phyloP scores from a whole-genome alignment of 2,329 filamentous ascomycete genomes.

The Coniochaeta sp. region DNA sequence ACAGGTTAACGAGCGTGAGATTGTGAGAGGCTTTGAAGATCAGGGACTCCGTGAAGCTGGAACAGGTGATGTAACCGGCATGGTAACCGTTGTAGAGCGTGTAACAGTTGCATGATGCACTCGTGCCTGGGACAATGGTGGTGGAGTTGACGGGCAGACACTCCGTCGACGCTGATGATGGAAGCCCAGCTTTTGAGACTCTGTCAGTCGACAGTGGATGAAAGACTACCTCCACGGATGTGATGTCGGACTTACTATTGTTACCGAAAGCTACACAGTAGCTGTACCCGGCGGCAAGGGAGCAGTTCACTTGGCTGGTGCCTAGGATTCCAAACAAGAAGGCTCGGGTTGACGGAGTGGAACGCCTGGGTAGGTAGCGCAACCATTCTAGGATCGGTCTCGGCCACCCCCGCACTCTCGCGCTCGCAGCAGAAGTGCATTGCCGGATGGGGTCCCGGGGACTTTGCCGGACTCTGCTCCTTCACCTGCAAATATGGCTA shows the following conservation, averaged over 20 bases:
- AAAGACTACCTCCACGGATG: no score
- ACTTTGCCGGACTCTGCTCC: slow-evolving; percentile 17
- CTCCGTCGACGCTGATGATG: no score
- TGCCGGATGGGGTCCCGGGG: slow-evolving; percentile 11
- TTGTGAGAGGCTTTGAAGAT: no score
- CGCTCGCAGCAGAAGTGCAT: slow-evolving; percentile 12
- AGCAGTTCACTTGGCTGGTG: neutral
- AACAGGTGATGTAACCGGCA: neutral
- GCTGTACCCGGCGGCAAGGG: neutral
- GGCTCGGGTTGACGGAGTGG: no score
- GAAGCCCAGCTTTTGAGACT: no score
- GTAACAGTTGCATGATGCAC: slow-evolving; percentile 1
- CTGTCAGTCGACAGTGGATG: no score
- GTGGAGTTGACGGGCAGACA: neutral
- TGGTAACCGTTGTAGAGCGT: neutral
- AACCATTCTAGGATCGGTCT: no score
- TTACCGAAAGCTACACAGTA: slow-evolving; percentile 2
- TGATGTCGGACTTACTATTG: neutral
- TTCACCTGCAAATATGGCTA: slow-evolving; percentile 20
- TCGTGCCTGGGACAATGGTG: neutral
- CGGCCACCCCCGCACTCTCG: neutral
- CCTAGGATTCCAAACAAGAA: slow-evolving; percentile 5
- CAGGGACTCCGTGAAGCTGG: neutral
- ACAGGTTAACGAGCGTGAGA: neutral
- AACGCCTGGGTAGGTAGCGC: no score